These are phyloP conservation scores for Hemileia vastatrix DNA, from an alignment of 1,284 basidiomycete genomes.

Conservation along the genomic window DNA sequence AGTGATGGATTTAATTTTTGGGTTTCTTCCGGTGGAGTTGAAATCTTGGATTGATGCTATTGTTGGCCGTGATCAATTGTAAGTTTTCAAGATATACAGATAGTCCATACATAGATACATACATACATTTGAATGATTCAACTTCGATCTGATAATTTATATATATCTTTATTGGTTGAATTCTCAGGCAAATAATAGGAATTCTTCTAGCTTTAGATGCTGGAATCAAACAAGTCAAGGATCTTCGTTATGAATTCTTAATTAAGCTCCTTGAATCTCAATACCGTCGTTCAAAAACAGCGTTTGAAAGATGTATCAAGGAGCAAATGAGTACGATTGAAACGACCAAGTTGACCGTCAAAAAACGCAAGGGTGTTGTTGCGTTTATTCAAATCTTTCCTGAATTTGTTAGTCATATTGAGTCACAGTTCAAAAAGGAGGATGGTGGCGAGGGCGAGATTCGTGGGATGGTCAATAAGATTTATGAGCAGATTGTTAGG, in stretches of 20 bases:
- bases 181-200: slow-evolving; percentile 68
- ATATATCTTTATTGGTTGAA: background rate
- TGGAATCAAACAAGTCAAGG: slow-evolving; percentile 66
- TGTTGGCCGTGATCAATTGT: slow-evolving; percentile 67
- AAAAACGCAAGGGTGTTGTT: slow-evolving; percentile 85
- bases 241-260: slow-evolving; percentile 55
- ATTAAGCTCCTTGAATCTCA: slow-evolving; percentile 10
- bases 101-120: background rate
- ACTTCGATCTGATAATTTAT: background rate
- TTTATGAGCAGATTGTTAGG: slow-evolving; percentile 77
- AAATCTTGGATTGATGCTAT: slow-evolving; percentile 75
- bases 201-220: slow-evolving; percentile 69
- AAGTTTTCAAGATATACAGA: slow-evolving; percentile 41
- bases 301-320: slow-evolving; percentile 33
- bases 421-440: slow-evolving; percentile 66
- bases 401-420: slow-evolving; percentile 70
- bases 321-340: slow-evolving; percentile 85
- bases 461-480: slow-evolving; percentile 63
- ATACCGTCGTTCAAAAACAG: slow-evolving; percentile 4
- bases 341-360: slow-evolving; percentile 76
- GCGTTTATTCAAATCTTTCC: slow-evolving; percentile 90
- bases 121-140: background rate
- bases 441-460: slow-evolving; percentile 63
- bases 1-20: slow-evolving; percentile 90
- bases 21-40: slow-evolving; percentile 73